Conservation (phyloP, 768 basidiomycete genomes). For the Rubroboletus pulcherrimus region DNA sequence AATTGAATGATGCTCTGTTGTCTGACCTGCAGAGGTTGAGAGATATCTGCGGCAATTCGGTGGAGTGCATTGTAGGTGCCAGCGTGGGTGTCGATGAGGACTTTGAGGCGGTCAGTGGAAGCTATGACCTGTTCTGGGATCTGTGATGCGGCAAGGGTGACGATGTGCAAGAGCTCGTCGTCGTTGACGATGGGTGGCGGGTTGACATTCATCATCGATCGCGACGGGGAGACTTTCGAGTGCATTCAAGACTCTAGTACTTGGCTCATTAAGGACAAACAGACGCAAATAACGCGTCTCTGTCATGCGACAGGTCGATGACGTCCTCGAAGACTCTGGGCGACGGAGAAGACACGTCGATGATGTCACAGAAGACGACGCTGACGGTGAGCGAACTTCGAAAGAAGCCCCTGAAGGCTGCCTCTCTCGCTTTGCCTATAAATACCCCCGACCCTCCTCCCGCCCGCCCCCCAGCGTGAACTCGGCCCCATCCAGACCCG, state of each 20-base stretch:
- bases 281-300: conserved; percentile 47
- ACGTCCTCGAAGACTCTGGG: background rate
- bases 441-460: background rate
- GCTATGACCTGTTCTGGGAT: conserved; percentile 47
- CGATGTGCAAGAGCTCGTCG: conserved; percentile 62
- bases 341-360: background rate
- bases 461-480: background rate
- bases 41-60: conserved; percentile 62
- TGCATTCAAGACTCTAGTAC: too few relatives aligned
- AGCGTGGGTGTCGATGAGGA: conserved; percentile 56
- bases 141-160: conserved; percentile 71
- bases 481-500: background rate
- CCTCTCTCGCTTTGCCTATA: conserved; percentile 42
- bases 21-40: conserved; percentile 62
- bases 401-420: too few relatives aligned
- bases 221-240: background rate
- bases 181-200: conserved; percentile 44
- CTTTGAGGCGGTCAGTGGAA: conserved; percentile 60
- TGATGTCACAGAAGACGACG: background rate
- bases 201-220: conserved; percentile 21
- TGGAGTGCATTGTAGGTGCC: conserved; percentile 72
- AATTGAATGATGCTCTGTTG: conserved; percentile 86
- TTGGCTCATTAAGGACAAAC: conserved; percentile 21
- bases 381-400: conserved; percentile 1
- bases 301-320: background rate